Conservation (phyloP, 2,329 filamentous ascomycete species). For the Xylariaceae sp. region DNA sequence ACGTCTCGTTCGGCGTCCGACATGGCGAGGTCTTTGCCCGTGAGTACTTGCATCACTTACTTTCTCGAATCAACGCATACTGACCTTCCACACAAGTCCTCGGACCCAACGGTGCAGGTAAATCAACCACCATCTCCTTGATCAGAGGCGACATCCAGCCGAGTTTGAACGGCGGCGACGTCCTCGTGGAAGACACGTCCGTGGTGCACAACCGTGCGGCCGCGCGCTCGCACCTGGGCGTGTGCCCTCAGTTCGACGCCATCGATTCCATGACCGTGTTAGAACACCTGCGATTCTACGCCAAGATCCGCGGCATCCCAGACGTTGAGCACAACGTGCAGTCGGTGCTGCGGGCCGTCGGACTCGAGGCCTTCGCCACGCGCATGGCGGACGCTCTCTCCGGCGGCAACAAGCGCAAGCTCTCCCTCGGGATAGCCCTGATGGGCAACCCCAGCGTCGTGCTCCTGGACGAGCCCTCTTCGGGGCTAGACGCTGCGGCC, state of each 20-base stretch:
- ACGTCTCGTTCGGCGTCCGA: slow-evolving; percentile 76
- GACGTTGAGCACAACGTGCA: slow-evolving; percentile 72
- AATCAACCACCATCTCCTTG: slow-evolving; percentile 82
- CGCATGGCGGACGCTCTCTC: slow-evolving; percentile 76
- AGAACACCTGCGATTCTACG: slow-evolving; percentile 86
- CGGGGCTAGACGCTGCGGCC: slow-evolving; percentile 82
- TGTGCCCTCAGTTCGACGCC: slow-evolving; percentile 84
- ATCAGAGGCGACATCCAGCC: slow-evolving; percentile 85
- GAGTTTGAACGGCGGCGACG: slow-evolving; percentile 63
- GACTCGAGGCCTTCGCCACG: slow-evolving; percentile 62
- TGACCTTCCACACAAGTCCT: slow-evolving; percentile 45
- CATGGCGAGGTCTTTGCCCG: slow-evolving; percentile 77
- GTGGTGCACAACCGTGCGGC: slow-evolving; percentile 66
- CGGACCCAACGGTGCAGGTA: slow-evolving; percentile 87
- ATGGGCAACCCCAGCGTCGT: slow-evolving; percentile 89
- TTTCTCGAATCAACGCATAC: background rate
- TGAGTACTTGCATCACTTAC: slow-evolving; percentile 4
- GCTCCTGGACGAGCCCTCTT: slow-evolving; percentile 82
- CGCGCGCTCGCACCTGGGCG: slow-evolving; percentile 75
- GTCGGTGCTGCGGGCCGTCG: slow-evolving; percentile 75
- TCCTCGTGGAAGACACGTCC: slow-evolving; percentile 73
- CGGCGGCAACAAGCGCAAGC: slow-evolving; percentile 90
- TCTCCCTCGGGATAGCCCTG: slow-evolving; percentile 81
- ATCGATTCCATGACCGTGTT: slow-evolving; percentile 86
- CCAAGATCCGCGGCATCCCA: slow-evolving; percentile 70